These are phyloP conservation scores for Aspergillus fumigatiaffinis DNA, from an alignment of 2,329 filamentous ascomycete genomes.

Conservation along the genomic window DNA sequence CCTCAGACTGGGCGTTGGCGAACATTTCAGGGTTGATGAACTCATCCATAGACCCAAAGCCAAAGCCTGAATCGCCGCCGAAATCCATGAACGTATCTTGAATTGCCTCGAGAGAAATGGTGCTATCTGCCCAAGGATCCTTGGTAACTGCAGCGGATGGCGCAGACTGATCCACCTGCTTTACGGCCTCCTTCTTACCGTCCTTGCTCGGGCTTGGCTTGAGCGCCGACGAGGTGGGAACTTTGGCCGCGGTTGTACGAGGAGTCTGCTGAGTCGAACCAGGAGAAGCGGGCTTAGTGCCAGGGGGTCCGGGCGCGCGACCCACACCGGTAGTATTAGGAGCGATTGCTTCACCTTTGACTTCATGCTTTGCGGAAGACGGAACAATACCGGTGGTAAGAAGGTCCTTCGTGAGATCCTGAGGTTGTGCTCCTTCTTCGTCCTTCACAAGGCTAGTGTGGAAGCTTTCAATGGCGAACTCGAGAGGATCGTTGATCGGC, in stretches of 20 bases:
- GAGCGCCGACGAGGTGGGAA: constrained; percentile 9
- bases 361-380: constrained; percentile 25
- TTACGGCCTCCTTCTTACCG: constrained; percentile 23
- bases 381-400: constrained; percentile 13
- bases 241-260: constrained; percentile 23
- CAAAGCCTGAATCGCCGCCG: constrained; percentile 26
- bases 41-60: constrained; percentile 35
- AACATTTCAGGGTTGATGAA: constrained; percentile 37
- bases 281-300: constrained; percentile 31
- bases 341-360: constrained; percentile 24
- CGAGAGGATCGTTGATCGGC: constrained; percentile 51
- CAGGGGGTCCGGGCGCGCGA: constrained; percentile 31
- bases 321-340: constrained; percentile 28
- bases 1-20: constrained; percentile 26
- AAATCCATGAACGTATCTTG: constrained; percentile 36
- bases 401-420: constrained; percentile 15
- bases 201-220: constrained; percentile 25
- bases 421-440: constrained; percentile 29
- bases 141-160: constrained; percentile 14
- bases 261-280: constrained; percentile 33
- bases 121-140: constrained; percentile 37
- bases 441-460: constrained; percentile 49
- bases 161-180: constrained; percentile 15
- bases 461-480: constrained; percentile 54
- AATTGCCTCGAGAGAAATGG: constrained; percentile 36